These are phyloP conservation scores for Echinosophora koreensis DNA, from an alignment of 306 rosid genomes.

Conservation along the genomic window DNA sequence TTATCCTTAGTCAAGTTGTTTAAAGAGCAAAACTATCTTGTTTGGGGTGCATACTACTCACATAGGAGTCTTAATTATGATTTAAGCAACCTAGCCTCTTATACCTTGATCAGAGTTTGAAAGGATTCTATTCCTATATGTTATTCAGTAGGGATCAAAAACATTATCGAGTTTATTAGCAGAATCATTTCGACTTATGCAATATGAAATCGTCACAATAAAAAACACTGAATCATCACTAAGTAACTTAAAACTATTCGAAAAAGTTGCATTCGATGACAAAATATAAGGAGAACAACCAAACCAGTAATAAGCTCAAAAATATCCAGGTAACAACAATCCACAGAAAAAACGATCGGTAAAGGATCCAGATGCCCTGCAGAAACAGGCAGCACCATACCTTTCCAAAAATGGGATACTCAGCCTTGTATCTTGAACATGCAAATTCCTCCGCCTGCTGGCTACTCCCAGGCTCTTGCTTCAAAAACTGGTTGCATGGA, in stretches of 20 bases:
- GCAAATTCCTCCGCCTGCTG: conserved; percentile 69
- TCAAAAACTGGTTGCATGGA: conserved; percentile 90
- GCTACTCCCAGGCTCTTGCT: conserved; percentile 81
- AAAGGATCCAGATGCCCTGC: neutral
- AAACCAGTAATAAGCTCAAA: neutral
- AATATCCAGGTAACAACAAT: neutral
- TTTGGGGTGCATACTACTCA: too few species aligned
- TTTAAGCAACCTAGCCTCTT: neutral
- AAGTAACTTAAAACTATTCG: conserved; percentile 18
- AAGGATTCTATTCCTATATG: neutral
- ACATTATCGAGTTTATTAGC: neutral
- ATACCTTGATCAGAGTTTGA: conserved; percentile 22
- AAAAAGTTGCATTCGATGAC: conserved; percentile 2
- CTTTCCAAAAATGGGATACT: conserved; percentile 88
- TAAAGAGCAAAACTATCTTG: conserved; percentile 22
- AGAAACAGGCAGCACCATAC: conserved; percentile 46
- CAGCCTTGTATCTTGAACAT: conserved; percentile 85
- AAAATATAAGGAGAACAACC: neutral
- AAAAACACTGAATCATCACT: conserved; percentile 3
- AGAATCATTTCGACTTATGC: conserved; percentile 1
- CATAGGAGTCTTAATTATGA: neutral
- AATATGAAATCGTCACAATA: conserved; percentile 23
- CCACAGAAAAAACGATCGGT: neutral
- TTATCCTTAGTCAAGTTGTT: neutral
- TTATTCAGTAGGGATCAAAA: conserved; percentile 6